These are phyloP conservation scores for Neocatenulostroma microsporum DNA, from an alignment of 2,329 filamentous ascomycete species.

Conservation along the genomic window DNA sequence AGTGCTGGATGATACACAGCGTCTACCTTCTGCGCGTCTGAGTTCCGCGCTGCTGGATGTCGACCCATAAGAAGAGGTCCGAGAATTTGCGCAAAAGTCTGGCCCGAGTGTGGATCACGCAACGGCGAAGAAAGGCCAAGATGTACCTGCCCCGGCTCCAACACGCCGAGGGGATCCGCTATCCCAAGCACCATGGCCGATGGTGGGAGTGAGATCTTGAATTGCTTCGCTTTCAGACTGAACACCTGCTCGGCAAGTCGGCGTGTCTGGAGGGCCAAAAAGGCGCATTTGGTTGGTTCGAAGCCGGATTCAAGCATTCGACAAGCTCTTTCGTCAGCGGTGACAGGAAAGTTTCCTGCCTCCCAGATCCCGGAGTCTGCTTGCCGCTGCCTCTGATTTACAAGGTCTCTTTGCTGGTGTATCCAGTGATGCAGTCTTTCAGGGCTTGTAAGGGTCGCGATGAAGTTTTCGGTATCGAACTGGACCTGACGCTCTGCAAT, in stretches of 20 bases:
- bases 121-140: constrained; percentile 60
- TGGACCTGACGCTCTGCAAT: constrained; percentile 46
- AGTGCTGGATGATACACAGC: constrained; percentile 50
- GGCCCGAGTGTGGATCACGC: constrained; percentile 44
- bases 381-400: too few species aligned
- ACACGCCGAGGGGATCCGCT: constrained; percentile 54
- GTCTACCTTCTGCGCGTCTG: constrained; percentile 59
- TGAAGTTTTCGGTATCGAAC: constrained; percentile 46
- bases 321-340: constrained; percentile 45
- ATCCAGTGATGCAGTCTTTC: constrained; percentile 50
- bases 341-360: constrained; percentile 45
- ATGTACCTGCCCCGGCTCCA: constrained; percentile 60
- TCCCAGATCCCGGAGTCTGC: constrained; percentile 32
- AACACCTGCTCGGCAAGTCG: constrained; percentile 9
- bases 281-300: constrained; percentile 10
- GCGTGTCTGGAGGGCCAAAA: constrained; percentile 12
- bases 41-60: constrained; percentile 60
- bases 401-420: constrained; percentile 37
- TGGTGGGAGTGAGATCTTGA: constrained; percentile 46
- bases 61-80: constrained; percentile 64
- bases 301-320: constrained; percentile 45
- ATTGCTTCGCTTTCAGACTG: constrained; percentile 15
- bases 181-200: constrained; percentile 61
- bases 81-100: too few species aligned
- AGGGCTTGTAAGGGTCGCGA: constrained; percentile 45